Conservation (phyloP, 768 basidiomycete genomes). For the Lactarius vividus region DNA sequence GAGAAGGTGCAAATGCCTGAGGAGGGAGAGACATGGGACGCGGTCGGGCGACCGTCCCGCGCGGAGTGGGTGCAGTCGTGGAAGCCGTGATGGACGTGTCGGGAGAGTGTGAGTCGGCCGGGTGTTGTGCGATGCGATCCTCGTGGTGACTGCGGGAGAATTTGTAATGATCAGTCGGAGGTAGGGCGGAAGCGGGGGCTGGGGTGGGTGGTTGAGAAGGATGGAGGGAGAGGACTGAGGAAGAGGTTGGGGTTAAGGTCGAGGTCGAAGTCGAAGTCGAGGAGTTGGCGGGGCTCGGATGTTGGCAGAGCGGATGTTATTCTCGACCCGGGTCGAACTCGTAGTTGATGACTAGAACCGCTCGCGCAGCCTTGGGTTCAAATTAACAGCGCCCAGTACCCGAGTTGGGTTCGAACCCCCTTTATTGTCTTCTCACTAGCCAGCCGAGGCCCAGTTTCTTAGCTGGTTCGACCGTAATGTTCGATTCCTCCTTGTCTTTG, state of each 20-base stretch:
- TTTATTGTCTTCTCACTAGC: background rate
- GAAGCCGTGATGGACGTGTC: constrained; percentile 16
- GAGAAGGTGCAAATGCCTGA: constrained; percentile 43
- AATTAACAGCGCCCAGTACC: background rate
- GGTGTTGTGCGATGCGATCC: constrained; percentile 33
- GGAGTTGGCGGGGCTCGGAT: background rate
- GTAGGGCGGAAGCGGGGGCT: background rate
- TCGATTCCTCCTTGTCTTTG: too few relatives aligned
- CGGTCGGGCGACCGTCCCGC: constrained; percentile 38
- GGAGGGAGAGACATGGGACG: constrained; percentile 78
- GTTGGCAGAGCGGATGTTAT: background rate
- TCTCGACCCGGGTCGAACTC: constrained; percentile 63
- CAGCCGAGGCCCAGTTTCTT: too few relatives aligned
- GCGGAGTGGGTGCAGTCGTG: constrained; percentile 23
- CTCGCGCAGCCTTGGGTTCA: constrained; percentile 47
- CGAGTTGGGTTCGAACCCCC: background rate
- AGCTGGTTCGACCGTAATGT: background rate
- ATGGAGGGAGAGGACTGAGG: constrained; percentile 30
- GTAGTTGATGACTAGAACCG: constrained; percentile 54
- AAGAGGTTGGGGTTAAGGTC: constrained; percentile 30
- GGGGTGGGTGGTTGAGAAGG: constrained; percentile 24
- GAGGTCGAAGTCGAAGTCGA: constrained; percentile 27
- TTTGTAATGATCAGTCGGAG: constrained; percentile 5
- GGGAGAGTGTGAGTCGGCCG: constrained; percentile 34
- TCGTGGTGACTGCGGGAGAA: constrained; percentile 29